phyloP scores from a whole-genome alignment of 495 filamentous ascomycete genomes.

The Aspergillus ellipticus region DNA sequence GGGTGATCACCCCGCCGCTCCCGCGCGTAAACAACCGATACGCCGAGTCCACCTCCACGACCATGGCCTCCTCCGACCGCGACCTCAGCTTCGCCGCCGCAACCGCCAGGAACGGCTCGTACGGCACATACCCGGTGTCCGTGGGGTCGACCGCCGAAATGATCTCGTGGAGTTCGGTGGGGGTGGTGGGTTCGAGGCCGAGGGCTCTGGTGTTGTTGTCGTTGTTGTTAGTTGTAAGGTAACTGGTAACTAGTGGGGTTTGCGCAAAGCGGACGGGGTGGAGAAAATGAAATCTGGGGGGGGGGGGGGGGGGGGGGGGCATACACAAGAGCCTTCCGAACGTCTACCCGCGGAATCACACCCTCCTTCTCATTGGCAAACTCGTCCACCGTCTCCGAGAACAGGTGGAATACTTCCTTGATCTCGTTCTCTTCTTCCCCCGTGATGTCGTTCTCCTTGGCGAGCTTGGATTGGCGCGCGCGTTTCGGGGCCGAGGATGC shows the following conservation, averaged over 20 bases:
- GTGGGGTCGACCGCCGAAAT: conserved; percentile 77
- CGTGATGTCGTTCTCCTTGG: conserved; percentile 80
- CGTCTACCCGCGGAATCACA: conserved; percentile 71
- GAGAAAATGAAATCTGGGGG: not conserved
- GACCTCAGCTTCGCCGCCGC: conserved; percentile 75
- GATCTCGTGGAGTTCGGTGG: conserved; percentile 68
- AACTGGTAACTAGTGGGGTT: no score
- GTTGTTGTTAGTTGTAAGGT: not conserved
- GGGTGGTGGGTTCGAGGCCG: conserved; percentile 59
- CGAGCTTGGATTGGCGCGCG: conserved; percentile 71
- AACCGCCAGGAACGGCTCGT: conserved; percentile 74
- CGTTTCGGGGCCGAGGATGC: conserved; percentile 39
- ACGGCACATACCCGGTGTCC: conserved; percentile 69
- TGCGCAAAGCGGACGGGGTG: no score
- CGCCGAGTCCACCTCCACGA: conserved; percentile 72
- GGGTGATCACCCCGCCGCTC: conserved; percentile 57
- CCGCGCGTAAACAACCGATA: conserved; percentile 71
- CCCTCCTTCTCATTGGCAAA: conserved; percentile 66
- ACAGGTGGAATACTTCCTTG: conserved; percentile 81
- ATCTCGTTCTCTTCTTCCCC: conserved; percentile 84
- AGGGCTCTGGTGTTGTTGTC: conserved; percentile 56
- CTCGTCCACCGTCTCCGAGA: conserved; percentile 55
- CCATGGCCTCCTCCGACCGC: conserved; percentile 49
- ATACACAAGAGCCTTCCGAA: conserved; percentile 79
- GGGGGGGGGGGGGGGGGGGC: conserved; percentile 17